Evolutionary conservation across 768 basidiomycete genomes (phyloP), one percentile per base, ranked within the genome.

Genomic region (Fomitopsis serialis): DNA sequence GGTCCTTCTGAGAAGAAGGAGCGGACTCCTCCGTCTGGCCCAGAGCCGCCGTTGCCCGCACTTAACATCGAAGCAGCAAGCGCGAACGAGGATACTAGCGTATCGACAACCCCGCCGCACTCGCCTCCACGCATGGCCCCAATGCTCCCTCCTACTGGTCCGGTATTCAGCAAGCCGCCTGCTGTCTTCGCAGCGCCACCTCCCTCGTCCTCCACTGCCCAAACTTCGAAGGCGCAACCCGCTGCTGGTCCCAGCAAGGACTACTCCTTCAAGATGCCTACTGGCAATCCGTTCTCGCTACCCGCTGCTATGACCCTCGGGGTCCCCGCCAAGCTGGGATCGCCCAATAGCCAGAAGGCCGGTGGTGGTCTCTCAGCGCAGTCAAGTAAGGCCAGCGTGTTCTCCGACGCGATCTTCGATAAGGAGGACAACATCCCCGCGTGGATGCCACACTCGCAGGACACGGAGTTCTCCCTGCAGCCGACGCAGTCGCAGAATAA

Each of bases 391-490:
- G 78, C 82, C 27, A 80, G 76, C 61, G 54, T 78, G 35, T 69
- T 70, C 45, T 81, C 82, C 0, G 80, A 81, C 40, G 57, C 59
- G 7, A 57, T 83, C 36, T 81, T 85, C 60, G 80, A 80, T 55
- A 71, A 72, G 52, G 70, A 68, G 17, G 70, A 75, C 23, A 70
- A 69, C 35, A 65, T 61, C 17, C 72, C 78, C 12, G 68, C 77
- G 7, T 87, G 87, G 85, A 71, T 78, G 62, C 73, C 80, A 0
- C 72, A 72, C 3, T 80, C 79, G 2, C 86, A 89, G 64, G 84
- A 85, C 22, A 81, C 79, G 0, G 77, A 78, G 36, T 75, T 75
- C 52, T 76, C 75, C 3, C 67, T 63, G 3, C 56, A 56, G 13
- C 60, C 64, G 46, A 59, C 61, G 13, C 60, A 60, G 32, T 48